Evolutionary conservation across 2,329 filamentous ascomycete species (phyloP), one percentile per base, ranked within the genome.

Genomic region (Nigrograna mackinnonii): DNA sequence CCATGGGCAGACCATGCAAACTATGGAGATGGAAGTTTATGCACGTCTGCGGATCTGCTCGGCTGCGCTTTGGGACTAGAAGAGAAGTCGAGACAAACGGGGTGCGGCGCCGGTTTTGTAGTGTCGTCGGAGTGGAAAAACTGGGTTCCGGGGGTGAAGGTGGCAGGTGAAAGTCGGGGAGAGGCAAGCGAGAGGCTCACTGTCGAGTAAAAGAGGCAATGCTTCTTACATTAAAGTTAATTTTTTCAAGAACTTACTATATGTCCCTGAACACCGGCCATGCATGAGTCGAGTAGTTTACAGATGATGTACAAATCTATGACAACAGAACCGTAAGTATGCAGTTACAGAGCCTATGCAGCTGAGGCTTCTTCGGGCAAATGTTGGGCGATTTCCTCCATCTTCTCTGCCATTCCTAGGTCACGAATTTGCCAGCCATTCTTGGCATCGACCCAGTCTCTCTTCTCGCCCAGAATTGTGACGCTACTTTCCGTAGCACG

Each of bases 401-500:
- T 47, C 50, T 62, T 62, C 46, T 58, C 60, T 5, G 59, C 60
- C 62, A 91, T 85, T 5, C 77, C 80, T 72, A 96, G 83, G 64
- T 92, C 87, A 47, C 82, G 81, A 19, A 90, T 74, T 39, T 82
- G 79, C 92, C 92, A 97, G 18, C 75, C 78, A 53, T 89, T 84
- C 19, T 67, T 62, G 22, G 71, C 66, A 16, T 50, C 63, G 18
- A 86, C 81, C 85, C 89, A 96, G 9, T 85, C 78, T 66, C 88
- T 89, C 73, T 85, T 87, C 74, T 92, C 86, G 26, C 92, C 92
- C 4, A 99, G 76, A 49, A 97, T 86, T 17, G 86, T 82, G 18
- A 85, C 74, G 39, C 83, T 82, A 44, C 84, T 84, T 47, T 83
- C 80, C 16, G 78, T 77, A 6, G 86, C 72, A 4, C 77, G 77